These are phyloP conservation scores for Nidularia pulvinata DNA, from an alignment of 768 basidiomycete genomes.

Conservation along the genomic window DNA sequence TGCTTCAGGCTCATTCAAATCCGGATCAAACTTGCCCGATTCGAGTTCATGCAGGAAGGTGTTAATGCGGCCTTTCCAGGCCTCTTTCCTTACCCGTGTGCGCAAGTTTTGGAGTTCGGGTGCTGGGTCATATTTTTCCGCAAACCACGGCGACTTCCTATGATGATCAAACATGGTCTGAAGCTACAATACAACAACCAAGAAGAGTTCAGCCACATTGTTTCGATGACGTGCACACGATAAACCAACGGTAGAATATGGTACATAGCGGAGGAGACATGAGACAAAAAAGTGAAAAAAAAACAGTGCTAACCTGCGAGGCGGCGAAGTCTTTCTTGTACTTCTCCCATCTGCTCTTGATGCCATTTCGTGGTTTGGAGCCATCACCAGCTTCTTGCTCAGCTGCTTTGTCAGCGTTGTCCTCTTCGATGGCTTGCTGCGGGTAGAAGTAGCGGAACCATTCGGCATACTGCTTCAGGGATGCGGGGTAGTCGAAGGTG, in stretches of 20 bases:
- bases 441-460: slow-evolving; percentile 84
- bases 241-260: slow-evolving; percentile 14
- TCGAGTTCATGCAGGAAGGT: slow-evolving; percentile 81
- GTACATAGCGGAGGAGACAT: slow-evolving; percentile 17
- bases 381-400: slow-evolving; percentile 85
- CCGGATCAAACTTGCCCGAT: slow-evolving; percentile 83
- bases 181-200: slow-evolving; percentile 62
- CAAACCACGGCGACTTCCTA: slow-evolving; percentile 95
- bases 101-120: slow-evolving; percentile 73
- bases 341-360: slow-evolving; percentile 86
- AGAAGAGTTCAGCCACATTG: slow-evolving; percentile 27
- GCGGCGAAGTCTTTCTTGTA: slow-evolving; percentile 92
- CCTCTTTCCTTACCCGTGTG: slow-evolving; percentile 78
- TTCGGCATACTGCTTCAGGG: slow-evolving; percentile 83
- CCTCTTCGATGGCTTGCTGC: slow-evolving; percentile 79
- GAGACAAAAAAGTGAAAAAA: slow-evolving; percentile 18
- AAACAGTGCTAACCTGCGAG: slow-evolving; percentile 70
- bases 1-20: slow-evolving; percentile 60
- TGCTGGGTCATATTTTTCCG: slow-evolving; percentile 89
- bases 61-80: slow-evolving; percentile 76
- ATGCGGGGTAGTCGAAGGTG: slow-evolving; percentile 79
- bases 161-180: slow-evolving; percentile 97
- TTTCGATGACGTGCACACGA: slow-evolving; percentile 12
- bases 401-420: slow-evolving; percentile 80
- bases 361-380: slow-evolving; percentile 81